A percentile compares a stretch with the other conserved stretches of the same genome.
Evolutionary conservation across 768 basidiomycete genomes (phyloP).

Genomic region (Lyophyllum decastes): DNA sequence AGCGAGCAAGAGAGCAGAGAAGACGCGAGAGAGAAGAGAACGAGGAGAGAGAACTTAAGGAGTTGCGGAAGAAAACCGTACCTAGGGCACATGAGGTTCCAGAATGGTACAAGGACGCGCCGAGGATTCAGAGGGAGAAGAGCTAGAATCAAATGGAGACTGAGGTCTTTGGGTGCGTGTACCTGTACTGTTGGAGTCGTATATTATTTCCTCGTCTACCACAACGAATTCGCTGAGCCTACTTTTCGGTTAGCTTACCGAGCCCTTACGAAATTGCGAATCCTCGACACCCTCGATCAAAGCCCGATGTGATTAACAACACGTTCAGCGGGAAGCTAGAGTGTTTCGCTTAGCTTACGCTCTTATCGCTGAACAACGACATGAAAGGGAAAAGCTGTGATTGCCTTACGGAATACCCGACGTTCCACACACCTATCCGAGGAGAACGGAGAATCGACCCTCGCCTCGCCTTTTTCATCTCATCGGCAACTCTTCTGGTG

Average conservation of each 20-base stretch:
- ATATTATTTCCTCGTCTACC: background rate
- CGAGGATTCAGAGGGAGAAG: conserved; percentile 45
- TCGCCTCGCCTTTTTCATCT: conserved; percentile 5
- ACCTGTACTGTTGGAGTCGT: background rate
- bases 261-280: conserved; percentile 1
- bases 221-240: background rate
- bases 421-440: conserved; percentile 1
- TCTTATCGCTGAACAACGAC: background rate
- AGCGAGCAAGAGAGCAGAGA: conserved; percentile 46
- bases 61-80: conserved; percentile 61
- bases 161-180: conserved; percentile 3
- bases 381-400: background rate
- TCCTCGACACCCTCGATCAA: conserved; percentile 11
- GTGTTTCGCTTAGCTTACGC: background rate
- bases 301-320: conserved; percentile 4
- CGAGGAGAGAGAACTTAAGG: conserved; percentile 62
- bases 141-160: conserved; percentile 9
- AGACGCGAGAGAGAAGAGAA: conserved; percentile 48
- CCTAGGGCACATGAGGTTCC: conserved; percentile 74
- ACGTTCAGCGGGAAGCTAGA: background rate
- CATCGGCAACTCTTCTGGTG: background rate
- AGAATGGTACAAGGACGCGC: conserved; percentile 74
- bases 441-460: conserved; percentile 5
- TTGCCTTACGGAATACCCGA: conserved; percentile 4
- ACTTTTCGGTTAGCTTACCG: background rate